These are phyloP conservation scores for Barbatosphaeria neglecta DNA, from an alignment of 495 filamentous ascomycete species.

Conservation along the genomic window DNA sequence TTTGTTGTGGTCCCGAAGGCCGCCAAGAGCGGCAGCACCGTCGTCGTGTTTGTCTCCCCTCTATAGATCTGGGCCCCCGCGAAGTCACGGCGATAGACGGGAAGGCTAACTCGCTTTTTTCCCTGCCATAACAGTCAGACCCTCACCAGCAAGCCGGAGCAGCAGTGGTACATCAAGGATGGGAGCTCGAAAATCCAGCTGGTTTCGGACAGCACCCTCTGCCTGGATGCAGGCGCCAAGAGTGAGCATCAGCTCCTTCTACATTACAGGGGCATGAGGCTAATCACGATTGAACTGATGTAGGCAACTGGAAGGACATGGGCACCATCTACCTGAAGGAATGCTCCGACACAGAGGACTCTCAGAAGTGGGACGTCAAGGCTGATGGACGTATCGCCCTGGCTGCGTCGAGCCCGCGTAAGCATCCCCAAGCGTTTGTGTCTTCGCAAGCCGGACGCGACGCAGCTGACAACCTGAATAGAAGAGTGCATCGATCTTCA, in stretches of 20 bases:
- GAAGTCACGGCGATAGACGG: neutral
- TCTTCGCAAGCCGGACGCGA: neutral
- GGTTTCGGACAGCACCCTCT: constrained; percentile 26
- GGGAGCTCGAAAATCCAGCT: constrained; percentile 33
- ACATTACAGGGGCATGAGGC: neutral
- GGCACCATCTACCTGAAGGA: constrained; percentile 27
- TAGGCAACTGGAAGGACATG: constrained; percentile 44
- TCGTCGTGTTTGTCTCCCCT: constrained; percentile 28
- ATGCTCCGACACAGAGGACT: constrained; percentile 26
- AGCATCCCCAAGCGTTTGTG: constrained; percentile 4
- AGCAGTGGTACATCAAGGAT: constrained; percentile 38
- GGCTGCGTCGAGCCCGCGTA: constrained; percentile 27
- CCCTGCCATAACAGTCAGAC: constrained; percentile 21
- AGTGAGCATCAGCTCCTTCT: constrained; percentile 15
- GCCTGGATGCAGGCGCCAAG: constrained; percentile 38
- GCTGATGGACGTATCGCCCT: constrained; percentile 38
- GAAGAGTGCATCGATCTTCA: constrained; percentile 41
- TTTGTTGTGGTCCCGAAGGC: constrained; percentile 36
- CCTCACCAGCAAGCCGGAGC: constrained; percentile 24
- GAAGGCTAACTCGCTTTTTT: constrained; percentile 1
- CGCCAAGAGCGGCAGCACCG: constrained; percentile 20
- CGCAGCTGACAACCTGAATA: constrained; percentile 12
- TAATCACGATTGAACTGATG: neutral
- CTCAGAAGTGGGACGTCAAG: constrained; percentile 37
- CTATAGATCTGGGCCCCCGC: neutral